These are phyloP conservation scores for Globisporangium carolinianum DNA, from an alignment of 352 stramenopile species.

Conservation along the genomic window DNA sequence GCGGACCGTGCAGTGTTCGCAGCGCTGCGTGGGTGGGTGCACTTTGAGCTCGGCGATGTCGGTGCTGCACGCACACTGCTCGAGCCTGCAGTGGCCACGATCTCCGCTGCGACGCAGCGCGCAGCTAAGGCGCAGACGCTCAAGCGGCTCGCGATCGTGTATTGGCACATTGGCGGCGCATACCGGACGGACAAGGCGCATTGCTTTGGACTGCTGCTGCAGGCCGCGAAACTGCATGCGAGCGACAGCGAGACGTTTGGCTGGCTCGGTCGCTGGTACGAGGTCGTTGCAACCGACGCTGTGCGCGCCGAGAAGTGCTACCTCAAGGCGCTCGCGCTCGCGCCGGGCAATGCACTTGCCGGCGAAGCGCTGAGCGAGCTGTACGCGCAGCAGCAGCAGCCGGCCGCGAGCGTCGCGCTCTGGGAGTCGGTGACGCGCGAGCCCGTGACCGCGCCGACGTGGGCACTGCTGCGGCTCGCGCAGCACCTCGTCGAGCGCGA, in stretches of 20 bases:
- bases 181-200: conserved; percentile 43
- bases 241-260: conserved; percentile 60
- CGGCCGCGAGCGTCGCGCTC: conserved; percentile 56
- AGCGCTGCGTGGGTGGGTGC: conserved; percentile 43
- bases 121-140: conserved; percentile 25
- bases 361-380: conserved; percentile 59
- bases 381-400: conserved; percentile 56
- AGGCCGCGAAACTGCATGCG: conserved; percentile 67
- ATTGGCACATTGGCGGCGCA: conserved; percentile 53
- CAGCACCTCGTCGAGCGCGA: conserved; percentile 63
- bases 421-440: conserved; percentile 62
- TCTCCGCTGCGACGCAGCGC: conserved; percentile 13
- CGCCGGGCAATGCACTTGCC: conserved; percentile 41
- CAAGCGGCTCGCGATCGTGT: conserved; percentile 74
- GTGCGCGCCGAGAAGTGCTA: conserved; percentile 82
- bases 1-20: conserved; percentile 16
- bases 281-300: conserved; percentile 45
- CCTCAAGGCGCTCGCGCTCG: conserved; percentile 68
- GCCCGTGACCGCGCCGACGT: conserved; percentile 54
- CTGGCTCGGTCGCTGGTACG: conserved; percentile 76
- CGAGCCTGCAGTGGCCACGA: conserved; percentile 23
- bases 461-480: conserved; percentile 63
- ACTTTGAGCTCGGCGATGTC: conserved; percentile 32
- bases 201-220: conserved; percentile 60
- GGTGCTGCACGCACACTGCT: conserved; percentile 31